Conservation (phyloP, 2,329 filamentous ascomycete genomes). For the Davidsoniella eucalypti region DNA sequence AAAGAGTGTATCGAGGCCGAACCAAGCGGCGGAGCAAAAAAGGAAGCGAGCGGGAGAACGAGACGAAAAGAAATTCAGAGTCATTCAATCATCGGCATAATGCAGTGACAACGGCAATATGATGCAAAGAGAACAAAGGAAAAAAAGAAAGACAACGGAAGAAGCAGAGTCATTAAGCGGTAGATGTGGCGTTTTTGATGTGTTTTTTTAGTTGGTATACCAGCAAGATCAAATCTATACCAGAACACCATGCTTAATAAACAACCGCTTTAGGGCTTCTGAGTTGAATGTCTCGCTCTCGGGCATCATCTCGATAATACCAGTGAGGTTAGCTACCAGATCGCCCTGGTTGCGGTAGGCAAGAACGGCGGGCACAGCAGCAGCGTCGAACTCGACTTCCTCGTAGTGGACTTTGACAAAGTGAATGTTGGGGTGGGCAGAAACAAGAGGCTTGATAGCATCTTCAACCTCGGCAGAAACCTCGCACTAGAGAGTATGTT, state of each 20-base stretch:
- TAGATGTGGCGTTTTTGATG: background rate
- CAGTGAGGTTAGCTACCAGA: conserved; percentile 77
- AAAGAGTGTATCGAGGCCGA: too few species aligned
- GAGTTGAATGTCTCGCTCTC: conserved; percentile 44
- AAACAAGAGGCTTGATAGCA: conserved; percentile 59
- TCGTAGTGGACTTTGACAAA: conserved; percentile 86
- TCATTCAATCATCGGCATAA: too few species aligned
- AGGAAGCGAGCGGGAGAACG: background rate
- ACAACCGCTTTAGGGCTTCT: conserved; percentile 33
- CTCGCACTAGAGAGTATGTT: conserved; percentile 41
- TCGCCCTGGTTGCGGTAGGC: conserved; percentile 80
- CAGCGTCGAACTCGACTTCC: conserved; percentile 86
- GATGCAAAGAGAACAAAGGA: background rate
- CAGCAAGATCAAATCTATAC: too few species aligned
- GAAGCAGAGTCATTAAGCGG: background rate
- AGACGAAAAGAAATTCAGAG: background rate
- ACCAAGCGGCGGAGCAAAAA: too few species aligned
- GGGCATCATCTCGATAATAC: conserved; percentile 73
- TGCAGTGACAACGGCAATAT: background rate
- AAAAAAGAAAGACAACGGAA: background rate
- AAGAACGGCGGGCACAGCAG: conserved; percentile 71
- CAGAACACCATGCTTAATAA: conserved; percentile 36
- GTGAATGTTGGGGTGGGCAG: conserved; percentile 51
- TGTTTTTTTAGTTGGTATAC: too few species aligned
- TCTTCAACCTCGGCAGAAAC: conserved; percentile 66